phyloP scores from a whole-genome alignment of 2,329 filamentous ascomycete genomes.

The Cylindrodendrum hubeiense region DNA sequence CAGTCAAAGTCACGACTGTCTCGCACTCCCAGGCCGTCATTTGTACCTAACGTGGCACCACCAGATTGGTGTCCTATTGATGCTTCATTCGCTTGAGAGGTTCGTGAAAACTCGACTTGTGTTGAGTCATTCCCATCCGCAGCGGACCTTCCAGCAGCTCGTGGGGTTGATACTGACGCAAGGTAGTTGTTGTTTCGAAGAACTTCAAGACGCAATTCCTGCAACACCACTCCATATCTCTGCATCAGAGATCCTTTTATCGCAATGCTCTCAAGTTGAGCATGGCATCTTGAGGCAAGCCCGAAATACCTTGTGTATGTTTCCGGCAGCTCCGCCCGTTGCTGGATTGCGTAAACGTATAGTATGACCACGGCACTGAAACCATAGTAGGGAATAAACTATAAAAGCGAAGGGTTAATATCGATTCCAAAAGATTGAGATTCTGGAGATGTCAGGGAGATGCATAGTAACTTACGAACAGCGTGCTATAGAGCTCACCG shows the following conservation, averaged over 20 bases:
- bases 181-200: slow-evolving; percentile 39
- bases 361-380: slow-evolving; percentile 59
- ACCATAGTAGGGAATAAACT: slow-evolving; percentile 53
- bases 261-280: slow-evolving; percentile 52
- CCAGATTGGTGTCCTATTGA: not conserved
- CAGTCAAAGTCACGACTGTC: not conserved
- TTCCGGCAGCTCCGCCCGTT: slow-evolving; percentile 42
- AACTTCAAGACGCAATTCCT: slow-evolving; percentile 48
- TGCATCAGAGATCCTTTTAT: slow-evolving; percentile 53
- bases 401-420: not conserved
- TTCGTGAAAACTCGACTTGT: not conserved
- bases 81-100: not conserved
- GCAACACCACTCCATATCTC: slow-evolving; percentile 56
- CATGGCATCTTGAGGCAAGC: slow-evolving; percentile 55
- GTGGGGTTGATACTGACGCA: slow-evolving; percentile 6
- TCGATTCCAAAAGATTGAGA: slow-evolving; percentile 36
- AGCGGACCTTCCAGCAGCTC: not conserved
- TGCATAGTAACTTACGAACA: slow-evolving; percentile 9
- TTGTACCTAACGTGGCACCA: not conserved
- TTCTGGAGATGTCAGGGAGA: slow-evolving; percentile 24
- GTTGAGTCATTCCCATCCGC: not conserved
- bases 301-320: slow-evolving; percentile 48
- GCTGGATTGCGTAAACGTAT: slow-evolving; percentile 59
- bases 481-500: slow-evolving; percentile 19
- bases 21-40: not conserved